A percentile compares a stretch with the other conserved stretches of the same genome.
Evolutionary conservation across 352 stramenopile genomes (phyloP).

Genomic region (Phytophthora quininea): DNA sequence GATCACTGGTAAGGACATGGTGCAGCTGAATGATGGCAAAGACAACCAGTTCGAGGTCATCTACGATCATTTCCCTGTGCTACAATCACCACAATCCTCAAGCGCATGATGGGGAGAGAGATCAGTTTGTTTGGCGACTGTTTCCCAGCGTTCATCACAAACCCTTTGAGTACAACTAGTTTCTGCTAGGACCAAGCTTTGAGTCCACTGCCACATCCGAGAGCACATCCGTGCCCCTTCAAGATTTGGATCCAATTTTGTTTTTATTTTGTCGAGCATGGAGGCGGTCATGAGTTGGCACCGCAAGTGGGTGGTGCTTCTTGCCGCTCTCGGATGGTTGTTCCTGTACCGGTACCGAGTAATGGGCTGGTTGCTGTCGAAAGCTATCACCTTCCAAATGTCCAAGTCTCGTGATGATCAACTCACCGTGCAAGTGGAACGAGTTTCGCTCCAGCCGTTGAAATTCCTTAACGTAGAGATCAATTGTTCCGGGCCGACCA

Average conservation of each 20-base stretch:
- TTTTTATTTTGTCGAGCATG: conserved; percentile 23
- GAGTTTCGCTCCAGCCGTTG: conserved; percentile 52
- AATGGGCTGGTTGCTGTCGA: conserved; percentile 57
- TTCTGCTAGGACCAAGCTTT: too few species aligned
- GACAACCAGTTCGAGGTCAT: too few species aligned
- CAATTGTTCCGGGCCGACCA: conserved; percentile 19
- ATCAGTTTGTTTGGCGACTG: too few species aligned
- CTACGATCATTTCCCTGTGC: too few species aligned
- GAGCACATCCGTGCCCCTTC: too few species aligned
- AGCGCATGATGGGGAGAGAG: too few species aligned
- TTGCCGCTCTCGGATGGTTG: conserved; percentile 39
- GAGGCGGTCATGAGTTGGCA: conserved; percentile 47
- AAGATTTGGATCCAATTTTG: background rate
- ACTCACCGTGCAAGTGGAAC: conserved; percentile 43
- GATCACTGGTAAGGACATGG: too few species aligned
- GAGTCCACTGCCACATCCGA: too few species aligned
- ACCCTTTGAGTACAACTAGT: too few species aligned
- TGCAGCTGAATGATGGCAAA: too few species aligned
- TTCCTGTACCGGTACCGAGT: conserved; percentile 68
- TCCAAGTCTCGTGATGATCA: conserved; percentile 22
- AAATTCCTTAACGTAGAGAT: conserved; percentile 57
- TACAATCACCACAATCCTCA: too few species aligned
- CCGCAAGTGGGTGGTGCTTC: conserved; percentile 65
- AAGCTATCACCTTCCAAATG: conserved; percentile 44
- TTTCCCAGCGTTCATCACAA: too few species aligned